Percentiles rank a stretch among this genome's conserved stretches.
These are phyloP conservation scores for Mycena sp. DNA, from an alignment of 1,284 basidiomycete species.

Conservation along the genomic window DNA sequence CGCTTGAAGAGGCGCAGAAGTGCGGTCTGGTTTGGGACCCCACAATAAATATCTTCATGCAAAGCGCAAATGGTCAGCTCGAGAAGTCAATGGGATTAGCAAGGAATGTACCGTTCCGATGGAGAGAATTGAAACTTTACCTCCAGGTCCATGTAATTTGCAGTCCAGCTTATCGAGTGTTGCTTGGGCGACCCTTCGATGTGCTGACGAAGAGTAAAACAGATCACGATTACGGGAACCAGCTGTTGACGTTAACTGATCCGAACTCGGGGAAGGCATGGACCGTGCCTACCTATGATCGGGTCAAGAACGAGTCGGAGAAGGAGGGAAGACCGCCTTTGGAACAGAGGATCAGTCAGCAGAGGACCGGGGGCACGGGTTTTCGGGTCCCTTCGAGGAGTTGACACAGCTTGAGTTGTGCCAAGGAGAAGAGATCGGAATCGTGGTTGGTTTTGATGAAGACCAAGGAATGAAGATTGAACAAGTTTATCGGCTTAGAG, in stretches of 20 bases:
- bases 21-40: slow-evolving; percentile 18
- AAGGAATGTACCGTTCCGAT: slow-evolving; percentile 37
- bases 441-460: slow-evolving; percentile 3
- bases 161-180: slow-evolving; percentile 41
- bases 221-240: slow-evolving; percentile 1
- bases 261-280: slow-evolving; percentile 9
- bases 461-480: slow-evolving; percentile 35
- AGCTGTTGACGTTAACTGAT: slow-evolving; percentile 16
- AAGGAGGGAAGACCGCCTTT: neutral
- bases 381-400: slow-evolving; percentile 21
- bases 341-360: neutral
- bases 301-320: neutral
- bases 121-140: slow-evolving; percentile 35
- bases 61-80: slow-evolving; percentile 23
- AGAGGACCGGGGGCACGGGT: neutral
- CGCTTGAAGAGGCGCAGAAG: neutral
- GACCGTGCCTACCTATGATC: no score
- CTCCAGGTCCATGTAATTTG: slow-evolving; percentile 42
- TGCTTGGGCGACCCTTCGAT: slow-evolving; percentile 47
- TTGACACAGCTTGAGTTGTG: slow-evolving; percentile 26
- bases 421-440: slow-evolving; percentile 16
- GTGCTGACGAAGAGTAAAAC: slow-evolving; percentile 33
- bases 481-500: slow-evolving; percentile 20
- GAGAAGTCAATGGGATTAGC: slow-evolving; percentile 36
- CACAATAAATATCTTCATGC: slow-evolving; percentile 16